These are phyloP conservation scores for Fagopyrum tataricum DNA, from an alignment of 148 eudicot genomes.

Conservation along the genomic window DNA sequence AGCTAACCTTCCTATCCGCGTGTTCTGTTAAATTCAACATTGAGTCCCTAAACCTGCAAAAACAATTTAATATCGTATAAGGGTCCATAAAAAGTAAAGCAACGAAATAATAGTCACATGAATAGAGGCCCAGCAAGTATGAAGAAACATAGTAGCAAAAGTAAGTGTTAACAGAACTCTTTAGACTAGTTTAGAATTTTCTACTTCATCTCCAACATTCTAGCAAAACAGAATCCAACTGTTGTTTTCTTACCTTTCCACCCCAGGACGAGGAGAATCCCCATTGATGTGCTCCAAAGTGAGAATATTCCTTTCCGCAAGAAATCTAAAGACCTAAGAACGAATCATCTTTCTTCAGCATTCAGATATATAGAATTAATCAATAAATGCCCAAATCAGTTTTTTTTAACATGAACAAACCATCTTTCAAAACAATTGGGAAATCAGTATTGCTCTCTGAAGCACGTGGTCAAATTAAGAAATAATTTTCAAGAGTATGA, in stretches of 20 bases:
- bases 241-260: conserved; percentile 59
- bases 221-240: neutral
- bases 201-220: conserved; percentile 2
- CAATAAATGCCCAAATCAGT: neutral
- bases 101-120: neutral
- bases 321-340: conserved; percentile 66
- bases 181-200: neutral
- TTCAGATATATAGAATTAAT: neutral
- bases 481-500: neutral
- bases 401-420: neutral
- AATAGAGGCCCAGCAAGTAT: neutral
- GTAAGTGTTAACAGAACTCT: neutral
- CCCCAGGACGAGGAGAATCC: conserved; percentile 71
- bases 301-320: conserved; percentile 63
- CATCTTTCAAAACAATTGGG: neutral
- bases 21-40: conserved; percentile 80
- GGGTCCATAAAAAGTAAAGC: neutral
- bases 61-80: neutral
- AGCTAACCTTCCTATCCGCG: conserved; percentile 75
- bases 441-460: neutral
- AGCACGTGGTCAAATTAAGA: neutral
- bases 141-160: neutral
- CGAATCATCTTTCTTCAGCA: neutral
- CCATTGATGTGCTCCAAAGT: conserved; percentile 61
- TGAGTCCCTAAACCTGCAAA: conserved; percentile 86